A percentile compares a stretch with the other conserved stretches of the same genome.
These are phyloP conservation scores for Pisolithus albus DNA, from an alignment of 768 basidiomycete species.

Conservation along the genomic window DNA sequence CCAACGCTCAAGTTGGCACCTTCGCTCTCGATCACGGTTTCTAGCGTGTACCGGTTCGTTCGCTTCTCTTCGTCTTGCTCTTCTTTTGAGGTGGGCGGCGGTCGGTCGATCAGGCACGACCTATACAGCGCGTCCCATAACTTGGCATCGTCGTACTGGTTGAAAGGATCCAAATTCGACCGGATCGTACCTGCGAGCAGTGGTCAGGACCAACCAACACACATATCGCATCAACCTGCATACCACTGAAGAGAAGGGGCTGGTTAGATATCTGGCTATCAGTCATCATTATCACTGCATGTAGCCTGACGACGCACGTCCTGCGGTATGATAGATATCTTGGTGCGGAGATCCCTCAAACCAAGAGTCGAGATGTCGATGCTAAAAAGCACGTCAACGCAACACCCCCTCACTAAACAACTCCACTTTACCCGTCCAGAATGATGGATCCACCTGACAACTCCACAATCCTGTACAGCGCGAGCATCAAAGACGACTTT, in stretches of 20 bases:
- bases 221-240: slow-evolving; percentile 24
- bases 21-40: slow-evolving; percentile 46
- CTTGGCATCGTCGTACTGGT: slow-evolving; percentile 52
- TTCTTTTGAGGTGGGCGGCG: slow-evolving; percentile 5
- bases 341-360: slow-evolving; percentile 51
- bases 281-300: neutral
- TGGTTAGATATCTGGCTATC: slow-evolving; percentile 18
- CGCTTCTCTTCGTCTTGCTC: slow-evolving; percentile 4
- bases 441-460: slow-evolving; percentile 50
- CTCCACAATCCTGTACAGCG: slow-evolving; percentile 66
- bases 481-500: slow-evolving; percentile 56
- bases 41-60: slow-evolving; percentile 39
- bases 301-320: slow-evolving; percentile 37
- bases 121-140: slow-evolving; percentile 72
- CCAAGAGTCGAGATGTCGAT: slow-evolving; percentile 66
- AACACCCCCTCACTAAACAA: neutral
- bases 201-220: slow-evolving; percentile 30
- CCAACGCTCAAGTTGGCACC: slow-evolving; percentile 45
- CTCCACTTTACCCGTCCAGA: slow-evolving; percentile 48
- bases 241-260: slow-evolving; percentile 54
- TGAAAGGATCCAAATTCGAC: slow-evolving; percentile 56
- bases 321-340: slow-evolving; percentile 62
- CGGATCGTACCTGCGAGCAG: slow-evolving; percentile 46
- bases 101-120: slow-evolving; percentile 38
- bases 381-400: slow-evolving; percentile 21